Percentiles rank a stretch among this genome's conserved stretches.
Evolutionary conservation across 768 basidiomycete species (phyloP).

Genomic region (Auriscalpium orientale): DNA sequence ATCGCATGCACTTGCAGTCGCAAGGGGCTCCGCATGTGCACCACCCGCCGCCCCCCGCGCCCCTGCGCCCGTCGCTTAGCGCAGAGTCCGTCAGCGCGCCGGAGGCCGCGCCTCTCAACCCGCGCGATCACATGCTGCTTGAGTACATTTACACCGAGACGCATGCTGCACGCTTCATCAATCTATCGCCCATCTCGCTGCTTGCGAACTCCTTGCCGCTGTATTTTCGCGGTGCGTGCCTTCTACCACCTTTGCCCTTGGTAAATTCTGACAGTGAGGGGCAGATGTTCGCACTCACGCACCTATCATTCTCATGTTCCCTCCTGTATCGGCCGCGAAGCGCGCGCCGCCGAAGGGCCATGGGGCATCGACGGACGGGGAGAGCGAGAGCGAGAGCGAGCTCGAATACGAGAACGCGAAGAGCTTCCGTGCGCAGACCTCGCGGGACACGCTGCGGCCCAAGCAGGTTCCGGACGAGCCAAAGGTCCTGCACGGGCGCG

Average conservation of each 20-base stretch:
- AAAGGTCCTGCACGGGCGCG: conserved; percentile 1
- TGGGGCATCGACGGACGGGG: not conserved
- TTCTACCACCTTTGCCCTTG: not conserved
- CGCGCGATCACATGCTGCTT: conserved; percentile 59
- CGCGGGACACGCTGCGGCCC: not conserved
- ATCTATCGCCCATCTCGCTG: conserved; percentile 54
- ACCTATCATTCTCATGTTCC: conserved; percentile 54
- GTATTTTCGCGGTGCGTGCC: conserved; percentile 51
- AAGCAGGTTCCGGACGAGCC: not conserved
- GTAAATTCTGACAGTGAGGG: not conserved
- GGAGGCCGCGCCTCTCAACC: conserved; percentile 29
- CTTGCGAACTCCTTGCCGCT: conserved; percentile 48
- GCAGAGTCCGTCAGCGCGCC: not conserved
- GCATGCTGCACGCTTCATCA: conserved; percentile 63
- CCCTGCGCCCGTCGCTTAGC: not conserved
- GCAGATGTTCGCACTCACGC: conserved; percentile 62
- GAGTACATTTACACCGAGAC: conserved; percentile 60
- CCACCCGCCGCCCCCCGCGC: not conserved
- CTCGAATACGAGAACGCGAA: not conserved
- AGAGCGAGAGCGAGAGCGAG: not conserved
- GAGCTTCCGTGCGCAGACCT: not conserved
- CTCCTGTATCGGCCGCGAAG: conserved; percentile 25
- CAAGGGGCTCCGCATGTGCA: not conserved
- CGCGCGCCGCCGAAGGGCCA: not conserved
- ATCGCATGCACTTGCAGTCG: not conserved